Percentiles rank a stretch among this genome's conserved stretches.
These are phyloP conservation scores for Zymoseptoria pseudotritici DNA, from an alignment of 2,329 filamentous ascomycete species.

Conservation along the genomic window DNA sequence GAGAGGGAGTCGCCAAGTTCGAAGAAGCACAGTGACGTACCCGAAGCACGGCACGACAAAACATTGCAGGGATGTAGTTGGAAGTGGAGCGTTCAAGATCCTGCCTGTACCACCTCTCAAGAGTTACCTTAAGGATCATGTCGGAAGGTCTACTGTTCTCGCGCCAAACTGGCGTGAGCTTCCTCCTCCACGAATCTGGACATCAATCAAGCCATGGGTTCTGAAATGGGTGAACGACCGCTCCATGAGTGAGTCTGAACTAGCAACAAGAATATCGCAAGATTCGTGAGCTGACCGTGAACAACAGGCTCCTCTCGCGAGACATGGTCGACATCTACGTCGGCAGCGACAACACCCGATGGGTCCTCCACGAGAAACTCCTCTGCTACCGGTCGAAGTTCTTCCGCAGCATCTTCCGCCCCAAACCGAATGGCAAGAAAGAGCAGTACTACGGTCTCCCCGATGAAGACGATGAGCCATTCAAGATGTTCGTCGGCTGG, in stretches of 20 bases:
- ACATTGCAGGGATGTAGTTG: background rate
- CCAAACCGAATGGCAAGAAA: constrained; percentile 27
- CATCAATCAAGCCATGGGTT: constrained; percentile 11
- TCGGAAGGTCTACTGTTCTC: background rate
- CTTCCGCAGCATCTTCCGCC: constrained; percentile 47
- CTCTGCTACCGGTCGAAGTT: constrained; percentile 48
- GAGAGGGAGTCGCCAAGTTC: too few relatives aligned
- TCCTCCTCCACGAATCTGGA: background rate
- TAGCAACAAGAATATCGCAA: background rate
- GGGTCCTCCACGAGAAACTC: constrained; percentile 50
- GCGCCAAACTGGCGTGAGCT: background rate
- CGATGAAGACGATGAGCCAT: constrained; percentile 45
- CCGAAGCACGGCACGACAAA: too few relatives aligned
- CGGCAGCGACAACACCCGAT: constrained; percentile 47
- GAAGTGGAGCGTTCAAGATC: background rate
- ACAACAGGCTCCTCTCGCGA: constrained; percentile 43
- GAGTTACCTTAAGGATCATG: background rate
- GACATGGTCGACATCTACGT: constrained; percentile 50
- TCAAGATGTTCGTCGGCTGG: constrained; percentile 48
- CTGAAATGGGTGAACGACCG: constrained; percentile 30
- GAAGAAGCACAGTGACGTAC: too few relatives aligned
- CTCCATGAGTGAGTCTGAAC: constrained; percentile 35
- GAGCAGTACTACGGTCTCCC: constrained; percentile 41
- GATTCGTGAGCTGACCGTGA: background rate
- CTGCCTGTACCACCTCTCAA: background rate